Conservation (phyloP, 805 yeast genomes). For the Phaffomyces opuntiae region DNA sequence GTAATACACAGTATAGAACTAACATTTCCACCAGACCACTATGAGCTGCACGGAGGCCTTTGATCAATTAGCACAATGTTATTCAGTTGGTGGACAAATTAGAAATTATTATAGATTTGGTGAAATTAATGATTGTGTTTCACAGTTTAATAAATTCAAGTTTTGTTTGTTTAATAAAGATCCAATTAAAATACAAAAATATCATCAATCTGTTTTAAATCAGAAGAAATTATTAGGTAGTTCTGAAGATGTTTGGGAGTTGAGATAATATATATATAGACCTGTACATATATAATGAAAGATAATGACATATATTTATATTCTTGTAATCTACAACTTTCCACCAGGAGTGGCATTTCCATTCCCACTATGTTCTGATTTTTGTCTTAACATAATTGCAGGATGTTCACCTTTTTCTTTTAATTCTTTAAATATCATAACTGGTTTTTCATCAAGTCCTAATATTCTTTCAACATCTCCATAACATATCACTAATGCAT, state of each 20-base stretch:
- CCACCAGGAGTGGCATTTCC: conserved; percentile 36
- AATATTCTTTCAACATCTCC: conserved; percentile 85
- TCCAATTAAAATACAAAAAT: conserved; percentile 60
- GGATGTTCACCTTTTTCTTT: conserved; percentile 85
- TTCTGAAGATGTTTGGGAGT: conserved; percentile 82
- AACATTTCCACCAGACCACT: conserved; percentile 22
- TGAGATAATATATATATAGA: conserved; percentile 3
- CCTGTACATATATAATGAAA: background rate
- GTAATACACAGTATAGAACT: background rate
- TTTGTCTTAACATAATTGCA: conserved; percentile 83
- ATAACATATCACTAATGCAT: conserved; percentile 82
- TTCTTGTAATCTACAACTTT: conserved; percentile 21
- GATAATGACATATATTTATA: background rate
- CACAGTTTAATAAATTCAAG: conserved; percentile 66
- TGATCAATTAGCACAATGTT: conserved; percentile 80
- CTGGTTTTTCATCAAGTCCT: conserved; percentile 83
- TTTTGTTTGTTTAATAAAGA: conserved; percentile 66
- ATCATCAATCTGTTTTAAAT: conserved; percentile 56
- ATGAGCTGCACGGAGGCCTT: conserved; percentile 78
- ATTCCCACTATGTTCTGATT: conserved; percentile 43
- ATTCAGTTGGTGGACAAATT: conserved; percentile 85
- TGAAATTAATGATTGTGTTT: conserved; percentile 61
- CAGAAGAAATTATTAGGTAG: conserved; percentile 61
- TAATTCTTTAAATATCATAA: conserved; percentile 72
- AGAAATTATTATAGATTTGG: conserved; percentile 83